phyloP scores from a whole-genome alignment of 345 rosid genomes.

The Gossypium ekmanianum region DNA sequence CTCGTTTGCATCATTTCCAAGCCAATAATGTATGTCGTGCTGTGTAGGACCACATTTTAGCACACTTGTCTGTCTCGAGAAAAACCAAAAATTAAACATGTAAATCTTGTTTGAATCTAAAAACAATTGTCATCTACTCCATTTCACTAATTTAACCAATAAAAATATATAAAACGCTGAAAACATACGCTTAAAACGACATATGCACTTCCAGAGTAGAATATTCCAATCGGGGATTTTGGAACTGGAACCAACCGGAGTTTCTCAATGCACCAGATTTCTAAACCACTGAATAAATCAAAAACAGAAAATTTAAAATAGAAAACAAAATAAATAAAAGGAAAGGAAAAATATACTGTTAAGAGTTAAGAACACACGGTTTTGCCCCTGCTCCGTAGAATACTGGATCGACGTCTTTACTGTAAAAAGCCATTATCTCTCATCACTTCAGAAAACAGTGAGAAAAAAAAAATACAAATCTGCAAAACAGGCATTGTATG shows the following conservation, averaged over 20 bases:
- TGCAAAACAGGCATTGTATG: constrained; percentile 7
- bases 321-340: background rate
- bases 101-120: constrained; percentile 4
- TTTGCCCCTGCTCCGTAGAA: constrained; percentile 57
- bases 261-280: constrained; percentile 73
- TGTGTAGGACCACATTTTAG: constrained; percentile 47
- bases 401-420: constrained; percentile 45
- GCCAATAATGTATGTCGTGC: constrained; percentile 80
- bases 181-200: constrained; percentile 56
- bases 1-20: constrained; percentile 66
- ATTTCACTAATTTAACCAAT: background rate
- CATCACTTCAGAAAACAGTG: constrained; percentile 15
- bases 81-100: background rate
- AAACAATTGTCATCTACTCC: background rate
- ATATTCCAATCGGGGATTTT: constrained; percentile 60
- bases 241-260: constrained; percentile 49
- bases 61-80: constrained; percentile 48
- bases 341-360: background rate
- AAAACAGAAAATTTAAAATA: background rate
- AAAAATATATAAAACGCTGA: background rate
- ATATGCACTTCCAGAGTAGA: constrained; percentile 67
- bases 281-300: constrained; percentile 51
- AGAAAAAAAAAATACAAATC: background rate
- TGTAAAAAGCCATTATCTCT: constrained; percentile 42
- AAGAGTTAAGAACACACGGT: constrained; percentile 40